Evolutionary conservation across 257 asterid species (phyloP).

Genomic region (Lycium ferocissimum): DNA sequence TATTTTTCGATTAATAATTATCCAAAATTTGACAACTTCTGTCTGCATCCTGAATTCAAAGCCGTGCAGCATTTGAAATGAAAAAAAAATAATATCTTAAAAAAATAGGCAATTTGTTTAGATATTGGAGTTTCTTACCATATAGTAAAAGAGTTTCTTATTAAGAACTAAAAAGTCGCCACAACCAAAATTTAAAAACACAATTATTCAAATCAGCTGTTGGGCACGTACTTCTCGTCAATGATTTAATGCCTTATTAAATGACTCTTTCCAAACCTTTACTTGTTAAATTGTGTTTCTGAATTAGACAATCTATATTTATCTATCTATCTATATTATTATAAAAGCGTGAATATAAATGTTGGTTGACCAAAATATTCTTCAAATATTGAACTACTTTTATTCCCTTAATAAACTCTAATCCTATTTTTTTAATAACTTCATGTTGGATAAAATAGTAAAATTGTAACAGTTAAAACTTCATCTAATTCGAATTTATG

Average conservation of each 20-base stretch:
- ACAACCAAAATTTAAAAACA: not conserved
- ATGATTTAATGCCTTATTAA: not conserved
- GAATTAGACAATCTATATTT: not conserved
- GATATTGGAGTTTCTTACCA: not conserved
- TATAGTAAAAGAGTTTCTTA: not conserved
- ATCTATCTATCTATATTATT: too few species aligned
- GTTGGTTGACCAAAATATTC: too few species aligned
- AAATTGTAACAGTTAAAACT: too few species aligned
- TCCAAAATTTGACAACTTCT: constrained; percentile 8
- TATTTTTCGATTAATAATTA: not conserved
- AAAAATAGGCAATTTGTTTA: not conserved
- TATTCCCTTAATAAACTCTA: too few species aligned
- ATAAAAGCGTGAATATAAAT: too few species aligned
- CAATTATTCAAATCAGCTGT: constrained; percentile 14
- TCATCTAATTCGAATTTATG: too few species aligned
- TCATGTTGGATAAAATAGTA: too few species aligned
- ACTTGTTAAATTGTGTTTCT: too few species aligned
- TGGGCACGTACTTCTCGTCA: constrained; percentile 17
- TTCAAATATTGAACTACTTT: too few species aligned
- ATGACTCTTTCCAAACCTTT: not conserved
- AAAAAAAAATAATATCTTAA: not conserved
- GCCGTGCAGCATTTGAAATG: constrained; percentile 23
- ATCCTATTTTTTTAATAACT: too few species aligned
- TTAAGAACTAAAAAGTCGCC: not conserved
- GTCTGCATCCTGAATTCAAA: not conserved